Evolutionary conservation across 371 early-diverging fungal species (phyloP), one percentile per base, ranked within the genome.

Genomic region (Mortierella sp.): DNA sequence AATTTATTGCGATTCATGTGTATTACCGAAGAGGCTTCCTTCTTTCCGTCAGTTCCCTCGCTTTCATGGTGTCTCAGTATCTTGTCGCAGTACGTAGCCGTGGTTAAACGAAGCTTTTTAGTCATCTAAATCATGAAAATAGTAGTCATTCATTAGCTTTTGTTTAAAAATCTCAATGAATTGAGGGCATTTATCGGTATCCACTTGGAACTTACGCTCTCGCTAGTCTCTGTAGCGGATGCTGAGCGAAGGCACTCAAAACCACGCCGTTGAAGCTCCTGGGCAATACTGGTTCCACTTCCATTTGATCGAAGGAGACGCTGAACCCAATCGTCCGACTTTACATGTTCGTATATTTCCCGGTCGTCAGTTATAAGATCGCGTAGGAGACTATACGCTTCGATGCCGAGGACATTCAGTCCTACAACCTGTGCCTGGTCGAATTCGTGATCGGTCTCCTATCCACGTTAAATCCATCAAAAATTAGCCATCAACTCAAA

Each of bases 1-100:
- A 32, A 15, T 58, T 13, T 32, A 58, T 16, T 45, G 11, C 16
- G 11, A 16, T 58, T 11, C 58, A 15, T 28, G 28, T 58, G 11
- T 16, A 11, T 64, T 67, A 74, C 79, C 64, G 67, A 36, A 13
- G 63, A 47, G 1, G 45, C 21, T 4, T 28, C 58, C 40, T 59
- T 58, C 3, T 47, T 53, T 9, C 62, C 65, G 32, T 58, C 21
- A 24, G 24, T 38, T 57, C 58, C 62, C 3, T 65, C 62, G 36
- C 43, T 62, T 28, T 86, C 86, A 4, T 67, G 52, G 50, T 66
- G 63, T n/a, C 85, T 77, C 59, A 88, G 55, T 38, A 85, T 78
- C 24, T 66, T 68, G 58, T 88, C 86, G 57, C 87, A 88, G 50
- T 84, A 86, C 16, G 48, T 66, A 11, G 86, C 87, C 0, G 85